A percentile compares a stretch with the other conserved stretches of the same genome.
These are phyloP conservation scores for Cryphonectria nitschkei DNA, from an alignment of 2,329 filamentous ascomycete genomes.

Conservation along the genomic window DNA sequence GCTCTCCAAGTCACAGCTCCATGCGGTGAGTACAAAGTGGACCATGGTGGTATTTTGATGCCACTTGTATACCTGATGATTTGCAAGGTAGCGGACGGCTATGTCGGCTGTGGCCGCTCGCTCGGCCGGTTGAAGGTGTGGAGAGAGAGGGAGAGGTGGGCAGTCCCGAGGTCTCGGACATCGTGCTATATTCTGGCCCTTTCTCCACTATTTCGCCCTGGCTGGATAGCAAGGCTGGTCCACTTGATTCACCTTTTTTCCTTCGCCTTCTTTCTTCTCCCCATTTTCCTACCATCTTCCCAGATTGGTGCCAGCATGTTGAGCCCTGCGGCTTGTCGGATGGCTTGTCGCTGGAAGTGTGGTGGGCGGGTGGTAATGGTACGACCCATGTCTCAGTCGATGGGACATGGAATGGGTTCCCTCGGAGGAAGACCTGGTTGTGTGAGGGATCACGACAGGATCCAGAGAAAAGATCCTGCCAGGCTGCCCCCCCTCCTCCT, in stretches of 20 bases:
- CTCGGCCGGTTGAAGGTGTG: neutral
- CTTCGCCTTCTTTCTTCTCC: no score
- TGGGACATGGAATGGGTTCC: neutral
- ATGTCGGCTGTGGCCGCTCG: constrained; percentile 1
- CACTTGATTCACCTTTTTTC: neutral
- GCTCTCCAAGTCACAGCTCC: neutral
- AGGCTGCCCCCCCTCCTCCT: neutral
- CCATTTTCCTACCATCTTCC: no score
- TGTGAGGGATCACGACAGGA: neutral
- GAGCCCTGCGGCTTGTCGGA: neutral
- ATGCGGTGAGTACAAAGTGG: constrained; percentile 3
- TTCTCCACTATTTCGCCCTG: neutral
- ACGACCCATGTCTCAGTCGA: neutral
- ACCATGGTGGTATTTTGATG: neutral
- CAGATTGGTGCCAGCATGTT: neutral
- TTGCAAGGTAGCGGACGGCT: neutral
- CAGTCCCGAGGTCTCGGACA: neutral
- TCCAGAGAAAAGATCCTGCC: neutral
- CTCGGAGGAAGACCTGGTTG: neutral
- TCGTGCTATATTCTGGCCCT: constrained; percentile 1
- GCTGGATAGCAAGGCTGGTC: neutral
- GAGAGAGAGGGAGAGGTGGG: neutral
- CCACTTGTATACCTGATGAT: neutral
- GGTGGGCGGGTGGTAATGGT: neutral
- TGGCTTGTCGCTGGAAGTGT: neutral